A percentile compares a stretch with the other conserved stretches of the same genome.
phyloP scores from a whole-genome alignment of 306 rosid species.

The Boehmeria nivea region DNA sequence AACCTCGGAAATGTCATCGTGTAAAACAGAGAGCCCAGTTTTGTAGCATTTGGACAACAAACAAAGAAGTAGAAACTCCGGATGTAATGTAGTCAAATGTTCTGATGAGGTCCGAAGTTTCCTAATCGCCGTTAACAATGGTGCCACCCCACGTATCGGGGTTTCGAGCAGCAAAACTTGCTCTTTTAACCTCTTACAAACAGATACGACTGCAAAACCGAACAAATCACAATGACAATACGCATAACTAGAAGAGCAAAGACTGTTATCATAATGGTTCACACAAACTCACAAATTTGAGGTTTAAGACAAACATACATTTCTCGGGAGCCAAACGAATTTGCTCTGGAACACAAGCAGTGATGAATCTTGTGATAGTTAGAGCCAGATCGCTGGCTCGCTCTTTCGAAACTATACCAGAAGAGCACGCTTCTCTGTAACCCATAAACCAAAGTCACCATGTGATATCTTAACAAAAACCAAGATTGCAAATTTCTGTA shows the following conservation, averaged over 20 bases:
- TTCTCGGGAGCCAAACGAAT: constrained; percentile 72
- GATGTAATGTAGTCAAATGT: constrained; percentile 72
- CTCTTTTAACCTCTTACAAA: constrained; percentile 77
- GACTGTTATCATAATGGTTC: not conserved
- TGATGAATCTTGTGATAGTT: constrained; percentile 43
- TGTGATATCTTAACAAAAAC: not conserved
- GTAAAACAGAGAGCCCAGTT: constrained; percentile 69
- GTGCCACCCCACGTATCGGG: constrained; percentile 87
- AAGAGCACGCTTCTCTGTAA: constrained; percentile 69
- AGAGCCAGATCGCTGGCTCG: constrained; percentile 47
- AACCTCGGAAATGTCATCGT: constrained; percentile 65
- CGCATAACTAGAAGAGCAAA: not conserved
- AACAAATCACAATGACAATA: constrained; percentile 7
- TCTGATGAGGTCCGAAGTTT: constrained; percentile 66
- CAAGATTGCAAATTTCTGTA: not conserved
- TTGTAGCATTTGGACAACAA: constrained; percentile 78
- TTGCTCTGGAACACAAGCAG: constrained; percentile 59
- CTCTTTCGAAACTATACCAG: constrained; percentile 38
- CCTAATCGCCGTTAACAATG: constrained; percentile 61
- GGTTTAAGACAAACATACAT: constrained; percentile 39
- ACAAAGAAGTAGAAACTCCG: constrained; percentile 85
- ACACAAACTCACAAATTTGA: not conserved
- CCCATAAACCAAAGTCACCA: not conserved
- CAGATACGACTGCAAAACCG: constrained; percentile 51
- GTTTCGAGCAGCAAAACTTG: constrained; percentile 61